A percentile compares a stretch with the other conserved stretches of the same genome.
phyloP scores from a whole-genome alignment of 2,329 filamentous ascomycete genomes.

The Pestalotiopsis sp. region DNA sequence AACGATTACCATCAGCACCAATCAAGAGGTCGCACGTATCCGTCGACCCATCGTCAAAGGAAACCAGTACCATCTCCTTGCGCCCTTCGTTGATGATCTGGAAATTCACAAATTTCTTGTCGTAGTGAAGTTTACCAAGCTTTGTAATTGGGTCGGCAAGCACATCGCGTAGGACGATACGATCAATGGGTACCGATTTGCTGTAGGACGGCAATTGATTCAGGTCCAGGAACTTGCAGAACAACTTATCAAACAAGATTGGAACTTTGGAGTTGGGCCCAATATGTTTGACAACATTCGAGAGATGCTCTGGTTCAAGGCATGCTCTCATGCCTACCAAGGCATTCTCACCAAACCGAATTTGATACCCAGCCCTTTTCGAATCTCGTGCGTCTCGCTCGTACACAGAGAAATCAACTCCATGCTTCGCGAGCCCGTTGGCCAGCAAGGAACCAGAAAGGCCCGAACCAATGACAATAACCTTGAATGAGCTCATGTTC shows the following conservation, averaged over 20 bases:
- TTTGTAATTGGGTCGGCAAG: slow-evolving; percentile 18
- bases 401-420: slow-evolving; percentile 18
- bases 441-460: slow-evolving; percentile 22
- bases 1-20: slow-evolving; percentile 18
- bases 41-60: slow-evolving; percentile 17
- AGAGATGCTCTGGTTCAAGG: slow-evolving; percentile 12
- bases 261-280: slow-evolving; percentile 15
- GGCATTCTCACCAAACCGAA: slow-evolving; percentile 20
- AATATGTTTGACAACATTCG: slow-evolving; percentile 1
- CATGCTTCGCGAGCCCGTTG: slow-evolving; percentile 21
- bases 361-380: slow-evolving; percentile 22
- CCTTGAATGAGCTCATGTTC: slow-evolving; percentile 16
- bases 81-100: slow-evolving; percentile 13
- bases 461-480: slow-evolving; percentile 24
- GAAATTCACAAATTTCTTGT: slow-evolving; percentile 18
- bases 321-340: slow-evolving; percentile 23
- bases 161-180: slow-evolving; percentile 19
- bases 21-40: slow-evolving; percentile 23
- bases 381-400: slow-evolving; percentile 16
- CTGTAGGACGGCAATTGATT: slow-evolving; percentile 19
- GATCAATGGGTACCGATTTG: slow-evolving; percentile 22
- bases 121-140: slow-evolving; percentile 15
- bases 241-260: slow-evolving; percentile 14
- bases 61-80: slow-evolving; percentile 10
- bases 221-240: slow-evolving; percentile 16